A percentile compares a stretch with the other conserved stretches of the same genome.
These are phyloP conservation scores for Cordyceps javanica DNA, from an alignment of 2,329 filamentous ascomycete genomes.

Conservation along the genomic window DNA sequence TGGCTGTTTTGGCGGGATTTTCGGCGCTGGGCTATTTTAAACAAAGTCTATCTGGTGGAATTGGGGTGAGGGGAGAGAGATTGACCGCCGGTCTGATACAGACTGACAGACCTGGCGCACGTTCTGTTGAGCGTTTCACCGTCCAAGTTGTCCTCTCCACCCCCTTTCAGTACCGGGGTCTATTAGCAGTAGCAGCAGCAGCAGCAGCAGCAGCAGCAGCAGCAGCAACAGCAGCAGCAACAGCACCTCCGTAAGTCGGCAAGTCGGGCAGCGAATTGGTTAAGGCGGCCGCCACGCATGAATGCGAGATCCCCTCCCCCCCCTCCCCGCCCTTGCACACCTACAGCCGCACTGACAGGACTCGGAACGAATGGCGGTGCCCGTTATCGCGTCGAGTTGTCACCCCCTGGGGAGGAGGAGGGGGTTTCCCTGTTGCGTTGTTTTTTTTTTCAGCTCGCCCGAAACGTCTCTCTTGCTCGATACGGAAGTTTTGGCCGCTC, in stretches of 20 bases:
- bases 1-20: neutral
- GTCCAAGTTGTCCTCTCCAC: too few species aligned
- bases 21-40: neutral
- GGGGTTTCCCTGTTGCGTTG: too few species aligned
- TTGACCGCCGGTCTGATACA: neutral
- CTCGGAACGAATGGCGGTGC: neutral
- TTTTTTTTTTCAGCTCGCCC: neutral
- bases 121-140: neutral
- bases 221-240: too few species aligned
- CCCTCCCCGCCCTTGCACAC: neutral
- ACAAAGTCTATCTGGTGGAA: neutral
- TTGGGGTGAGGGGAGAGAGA: neutral
- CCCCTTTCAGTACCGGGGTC: too few species aligned
- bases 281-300: neutral
- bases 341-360: neutral
- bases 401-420: too few species aligned
- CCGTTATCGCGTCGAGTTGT: neutral
- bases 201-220: too few species aligned
- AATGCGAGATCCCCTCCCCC: neutral
- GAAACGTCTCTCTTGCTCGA: neutral
- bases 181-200: too few species aligned
- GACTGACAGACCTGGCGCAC: neutral
- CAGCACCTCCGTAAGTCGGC: too few species aligned
- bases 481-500: neutral
- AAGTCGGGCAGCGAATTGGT: neutral